Percentiles rank a stretch among this genome's conserved stretches.
These are phyloP conservation scores for Zoysia japonica DNA, from an alignment of 176 grass and related monocot species.

Conservation along the genomic window DNA sequence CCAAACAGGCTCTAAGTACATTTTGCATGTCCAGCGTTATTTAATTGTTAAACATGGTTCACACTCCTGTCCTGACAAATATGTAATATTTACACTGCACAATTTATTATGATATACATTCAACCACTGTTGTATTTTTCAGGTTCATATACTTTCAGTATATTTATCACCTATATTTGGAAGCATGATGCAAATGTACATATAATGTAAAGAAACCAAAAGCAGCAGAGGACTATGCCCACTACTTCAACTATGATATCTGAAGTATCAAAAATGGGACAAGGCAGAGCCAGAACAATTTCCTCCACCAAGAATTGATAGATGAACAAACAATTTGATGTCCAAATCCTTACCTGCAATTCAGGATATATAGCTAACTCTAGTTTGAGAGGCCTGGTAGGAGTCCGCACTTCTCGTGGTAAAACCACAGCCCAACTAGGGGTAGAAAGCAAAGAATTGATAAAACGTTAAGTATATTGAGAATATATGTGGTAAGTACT, in stretches of 20 bases:
- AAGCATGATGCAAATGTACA: background rate
- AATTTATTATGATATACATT: background rate
- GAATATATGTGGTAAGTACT: background rate
- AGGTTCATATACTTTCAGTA: background rate
- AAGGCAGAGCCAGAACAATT: background rate
- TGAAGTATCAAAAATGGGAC: too few relatives aligned
- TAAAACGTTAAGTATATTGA: slow-evolving; percentile 11
- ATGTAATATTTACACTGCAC: background rate
- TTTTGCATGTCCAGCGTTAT: background rate
- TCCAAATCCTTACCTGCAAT: slow-evolving; percentile 50
- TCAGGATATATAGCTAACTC: slow-evolving; percentile 87
- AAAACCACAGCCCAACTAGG: slow-evolving; percentile 88
- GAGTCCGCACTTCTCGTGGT: slow-evolving; percentile 55
- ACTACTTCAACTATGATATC: slow-evolving; percentile 17
- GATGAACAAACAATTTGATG: too few relatives aligned
- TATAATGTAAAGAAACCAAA: slow-evolving; percentile 13
- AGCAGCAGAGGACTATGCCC: background rate
- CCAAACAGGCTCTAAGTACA: too few relatives aligned
- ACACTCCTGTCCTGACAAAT: background rate
- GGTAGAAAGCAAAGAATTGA: background rate
- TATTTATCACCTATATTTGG: background rate
- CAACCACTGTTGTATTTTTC: background rate
- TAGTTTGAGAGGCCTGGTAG: slow-evolving; percentile 62
- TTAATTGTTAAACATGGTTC: background rate
- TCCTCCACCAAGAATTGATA: background rate